Conservation (phyloP, 371 early-diverging fungal species). For the Rhizopus microsporus region DNA sequence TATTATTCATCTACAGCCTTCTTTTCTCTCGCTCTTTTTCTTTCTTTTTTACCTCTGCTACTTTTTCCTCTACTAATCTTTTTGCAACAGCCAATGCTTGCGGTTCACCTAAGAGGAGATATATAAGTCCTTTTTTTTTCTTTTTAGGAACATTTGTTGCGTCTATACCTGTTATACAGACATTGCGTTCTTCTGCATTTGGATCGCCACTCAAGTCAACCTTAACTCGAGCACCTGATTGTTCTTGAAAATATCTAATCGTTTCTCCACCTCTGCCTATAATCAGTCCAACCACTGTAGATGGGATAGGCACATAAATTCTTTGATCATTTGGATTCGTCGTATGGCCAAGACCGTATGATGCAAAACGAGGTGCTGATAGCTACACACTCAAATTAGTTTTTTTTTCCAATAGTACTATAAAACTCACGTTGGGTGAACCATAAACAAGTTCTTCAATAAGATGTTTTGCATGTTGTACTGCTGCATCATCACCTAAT, state of each 20-base stretch:
- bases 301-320: conserved; percentile 68
- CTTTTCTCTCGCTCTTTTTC: no score
- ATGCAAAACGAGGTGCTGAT: not conserved
- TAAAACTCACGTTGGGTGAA: conserved; percentile 10
- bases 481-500: conserved; percentile 69
- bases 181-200: conserved; percentile 38
- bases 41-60: conserved; percentile 40
- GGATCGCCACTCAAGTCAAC: conserved; percentile 59
- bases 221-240: conserved; percentile 81
- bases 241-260: conserved; percentile 79
- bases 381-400: not conserved
- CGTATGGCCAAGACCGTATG: conserved; percentile 20
- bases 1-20: conserved; percentile 11
- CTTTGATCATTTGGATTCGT: conserved; percentile 38
- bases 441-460: conserved; percentile 77
- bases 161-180: conserved; percentile 43
- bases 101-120: conserved; percentile 40
- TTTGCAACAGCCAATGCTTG: conserved; percentile 58
- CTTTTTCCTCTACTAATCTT: conserved; percentile 60
- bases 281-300: conserved; percentile 75
- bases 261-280: conserved; percentile 91
- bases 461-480: conserved; percentile 71
- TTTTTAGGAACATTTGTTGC: conserved; percentile 17
- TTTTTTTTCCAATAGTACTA: not conserved
- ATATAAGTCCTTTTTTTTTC: conserved; percentile 21